Conservation (phyloP, 768 basidiomycete genomes). For the Galerina sulciceps region DNA sequence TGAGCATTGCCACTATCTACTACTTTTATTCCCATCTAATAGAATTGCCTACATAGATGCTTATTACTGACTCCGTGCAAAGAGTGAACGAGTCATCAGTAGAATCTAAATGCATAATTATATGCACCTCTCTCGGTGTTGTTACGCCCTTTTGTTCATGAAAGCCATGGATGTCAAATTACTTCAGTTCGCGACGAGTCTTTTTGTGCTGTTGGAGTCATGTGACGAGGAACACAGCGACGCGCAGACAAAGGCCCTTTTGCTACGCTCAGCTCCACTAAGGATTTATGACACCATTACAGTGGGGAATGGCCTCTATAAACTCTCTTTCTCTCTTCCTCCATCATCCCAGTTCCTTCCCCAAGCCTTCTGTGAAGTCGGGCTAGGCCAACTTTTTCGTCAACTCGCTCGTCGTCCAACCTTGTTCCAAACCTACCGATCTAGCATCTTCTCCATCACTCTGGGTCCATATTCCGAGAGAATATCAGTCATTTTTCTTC, state of each 20-base stretch:
- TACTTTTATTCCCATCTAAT: not conserved
- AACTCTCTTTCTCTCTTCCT: too few species aligned
- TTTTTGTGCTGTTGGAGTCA: conserved; percentile 1
- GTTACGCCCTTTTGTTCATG: too few species aligned
- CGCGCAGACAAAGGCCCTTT: not conserved
- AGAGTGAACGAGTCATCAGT: too few species aligned
- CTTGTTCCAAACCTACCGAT: not conserved
- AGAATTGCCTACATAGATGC: not conserved
- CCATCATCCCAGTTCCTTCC: too few species aligned
- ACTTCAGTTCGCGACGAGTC: not conserved
- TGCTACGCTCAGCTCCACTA: too few species aligned
- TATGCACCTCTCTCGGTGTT: too few species aligned
- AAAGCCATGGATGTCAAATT: too few species aligned
- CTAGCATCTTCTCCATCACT: not conserved
- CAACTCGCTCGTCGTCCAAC: not conserved
- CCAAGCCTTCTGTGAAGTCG: conserved; percentile 9
- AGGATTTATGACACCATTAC: too few species aligned
- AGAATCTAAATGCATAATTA: too few species aligned
- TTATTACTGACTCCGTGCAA: not conserved
- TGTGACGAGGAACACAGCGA: not conserved
- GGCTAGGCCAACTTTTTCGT: not conserved
- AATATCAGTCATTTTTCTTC: too few species aligned
- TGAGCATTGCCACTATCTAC: too few species aligned
- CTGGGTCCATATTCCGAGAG: not conserved
- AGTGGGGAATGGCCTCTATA: too few species aligned